Conservation (phyloP, 768 basidiomycete species). For the Phanerochaete sordida region DNA sequence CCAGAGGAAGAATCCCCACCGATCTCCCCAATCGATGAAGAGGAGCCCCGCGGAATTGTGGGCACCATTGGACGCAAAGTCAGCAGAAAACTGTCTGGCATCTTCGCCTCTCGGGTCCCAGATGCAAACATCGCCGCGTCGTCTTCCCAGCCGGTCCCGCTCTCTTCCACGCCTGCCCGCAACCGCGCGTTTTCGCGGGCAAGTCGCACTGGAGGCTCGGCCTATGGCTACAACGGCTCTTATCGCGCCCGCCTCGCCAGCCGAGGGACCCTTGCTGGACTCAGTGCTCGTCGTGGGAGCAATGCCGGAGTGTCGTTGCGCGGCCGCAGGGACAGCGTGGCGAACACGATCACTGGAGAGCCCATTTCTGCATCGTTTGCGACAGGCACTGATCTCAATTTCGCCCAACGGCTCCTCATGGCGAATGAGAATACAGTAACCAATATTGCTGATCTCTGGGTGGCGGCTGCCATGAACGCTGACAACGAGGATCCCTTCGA, state of each 20-base stretch:
- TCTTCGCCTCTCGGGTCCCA: constrained; percentile 51
- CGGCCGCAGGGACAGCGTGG: constrained; percentile 47
- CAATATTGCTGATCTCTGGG: constrained; percentile 95
- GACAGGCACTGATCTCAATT: constrained; percentile 62
- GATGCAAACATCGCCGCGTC: constrained; percentile 31
- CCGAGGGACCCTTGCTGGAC: constrained; percentile 20
- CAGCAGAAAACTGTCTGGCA: constrained; percentile 53
- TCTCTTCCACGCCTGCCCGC: constrained; percentile 38
- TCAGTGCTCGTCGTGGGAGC: constrained; percentile 50
- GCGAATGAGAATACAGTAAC: constrained; percentile 96
- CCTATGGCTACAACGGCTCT: constrained; percentile 68
- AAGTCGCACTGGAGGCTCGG: constrained; percentile 68
- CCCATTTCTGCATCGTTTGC: constrained; percentile 35
- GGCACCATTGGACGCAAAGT: constrained; percentile 43
- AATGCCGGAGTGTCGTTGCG: constrained; percentile 44
- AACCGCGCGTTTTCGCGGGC: constrained; percentile 47
- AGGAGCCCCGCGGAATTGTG: constrained; percentile 26
- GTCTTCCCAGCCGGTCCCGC: constrained; percentile 39
- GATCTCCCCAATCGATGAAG: constrained; percentile 42
- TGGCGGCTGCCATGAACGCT: constrained; percentile 93
- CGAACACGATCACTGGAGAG: constrained; percentile 29
- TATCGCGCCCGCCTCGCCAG: constrained; percentile 56
- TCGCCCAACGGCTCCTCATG: constrained; percentile 83
- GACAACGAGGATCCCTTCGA: constrained; percentile 83
- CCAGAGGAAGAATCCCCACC: constrained; percentile 65